Evolutionary conservation across 1,284 basidiomycete genomes (phyloP), one percentile per base, ranked within the genome.

Genomic region (Chondrostereum purpureum): DNA sequence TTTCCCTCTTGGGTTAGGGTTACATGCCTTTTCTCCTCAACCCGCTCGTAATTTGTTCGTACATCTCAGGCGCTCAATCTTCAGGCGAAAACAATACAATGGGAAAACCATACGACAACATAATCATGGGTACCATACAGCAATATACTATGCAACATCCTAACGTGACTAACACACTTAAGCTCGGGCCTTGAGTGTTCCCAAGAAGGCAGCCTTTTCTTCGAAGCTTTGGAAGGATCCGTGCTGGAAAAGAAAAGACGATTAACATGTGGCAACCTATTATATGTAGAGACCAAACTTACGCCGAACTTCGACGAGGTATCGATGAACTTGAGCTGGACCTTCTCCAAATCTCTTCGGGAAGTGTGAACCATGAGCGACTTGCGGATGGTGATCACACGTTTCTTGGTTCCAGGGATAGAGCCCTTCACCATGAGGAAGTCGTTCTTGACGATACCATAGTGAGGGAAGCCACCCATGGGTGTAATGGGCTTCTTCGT

Each of bases 381-480:
- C 65, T 89, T 92, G 62, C 90, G 85, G 63, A 94, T 77, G 48
- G 93, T 96, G 61, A 96, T 79, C 52, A 99, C 88, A 77, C 96
- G 91, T 81, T 99, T 98, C 80, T 92, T 93, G 65, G 91, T 92
- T 62, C 95, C 95, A 53, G 91, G 90, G 60, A 93, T 80, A 48
- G 85, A 92, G 54, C 93, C 92, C 77, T 94, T 94, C 67, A 98
- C 76, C 72, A 98, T 86, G 61, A 99, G 71, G 76, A 88, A 99
- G 73, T 99, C 96, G 77, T 97, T 94, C 78, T 91, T 94, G 73
- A 99, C 87, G 63, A 96, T 80, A 81, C 95, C 95, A 70, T 96
- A 99, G 72, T 94, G 92, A 49, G 93, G 92, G 86, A 96, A 99
- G 66, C 95, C 96, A 74, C 96, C 96, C 82, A 99, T 83, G 46